Base-by-base conservation (phyloP, 1,284 basidiomycete species). In the Ganoderma sinense region DNA sequence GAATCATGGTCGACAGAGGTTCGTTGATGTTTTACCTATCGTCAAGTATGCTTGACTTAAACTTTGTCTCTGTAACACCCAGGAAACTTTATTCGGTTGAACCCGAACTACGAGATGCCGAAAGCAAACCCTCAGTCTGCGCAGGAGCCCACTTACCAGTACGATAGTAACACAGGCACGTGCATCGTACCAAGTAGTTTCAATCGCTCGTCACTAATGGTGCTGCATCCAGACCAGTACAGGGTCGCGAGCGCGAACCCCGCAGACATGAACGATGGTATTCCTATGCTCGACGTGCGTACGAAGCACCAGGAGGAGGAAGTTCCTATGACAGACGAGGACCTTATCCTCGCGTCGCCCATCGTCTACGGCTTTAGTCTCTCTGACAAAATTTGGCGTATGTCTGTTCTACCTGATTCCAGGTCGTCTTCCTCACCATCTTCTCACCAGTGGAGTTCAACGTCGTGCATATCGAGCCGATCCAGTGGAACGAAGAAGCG, bases 281-380 rank as follows among this genome's bases (percentile, higher is more conserved):
- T 71, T 4, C 69, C 68, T 39, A 68, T 66, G 14, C 67, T 73
- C 23, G 63, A 70, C 16, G 66, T 71, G 0, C 64, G 69, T 4
- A 36, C 55, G 51, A 53, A 58, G 31, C 62, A 31, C 13, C 53
- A 61, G 13, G 33, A 14, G 8, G 68, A 68, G 10, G 70, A 73
- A 11, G 18, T 41, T 26, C 16, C 63, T 20, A 66, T 72, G 20
- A 72, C 33, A 23, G 71, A 74, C 29, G 71, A 74, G 29, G 85
- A 89, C 40, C 78, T 88, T n/a, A 78, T 89, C n/a, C 76, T 91
- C 20, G 81, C 87, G 0, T 83, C 89, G 2, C 85, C 88, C 0
- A 79, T 87, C 56, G 83, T 90, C 1, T 88, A 86, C 67, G 89
- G 88, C 0, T 91, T 90, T 77, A 88, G 86, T 75, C 79, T 90